A percentile compares a stretch with the other conserved stretches of the same genome.
Conservation (phyloP, 306 rosid species). For the Clitoria ternatea region DNA sequence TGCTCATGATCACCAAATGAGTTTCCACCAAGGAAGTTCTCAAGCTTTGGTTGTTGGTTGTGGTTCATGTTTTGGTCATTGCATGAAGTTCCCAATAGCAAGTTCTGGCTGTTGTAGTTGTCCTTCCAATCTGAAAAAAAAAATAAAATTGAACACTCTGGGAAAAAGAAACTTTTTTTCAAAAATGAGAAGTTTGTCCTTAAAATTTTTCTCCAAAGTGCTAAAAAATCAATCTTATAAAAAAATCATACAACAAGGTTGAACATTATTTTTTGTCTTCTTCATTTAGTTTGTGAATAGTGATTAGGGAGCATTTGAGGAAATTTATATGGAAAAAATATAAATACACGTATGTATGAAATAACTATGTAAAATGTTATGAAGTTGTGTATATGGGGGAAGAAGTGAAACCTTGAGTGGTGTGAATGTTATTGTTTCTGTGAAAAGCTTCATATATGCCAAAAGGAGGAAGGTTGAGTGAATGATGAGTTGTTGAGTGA, state of each 20-base stretch:
- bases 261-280: not conserved
- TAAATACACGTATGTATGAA: no score
- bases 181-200: not conserved
- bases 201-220: not conserved
- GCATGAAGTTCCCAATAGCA: constrained; percentile 44
- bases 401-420: constrained; percentile 26
- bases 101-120: constrained; percentile 42
- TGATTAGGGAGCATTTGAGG: not conserved
- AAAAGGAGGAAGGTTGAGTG: constrained; percentile 62
- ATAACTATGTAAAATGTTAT: no score
- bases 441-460: constrained; percentile 53
- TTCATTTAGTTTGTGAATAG: not conserved
- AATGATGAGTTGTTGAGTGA: constrained; percentile 35
- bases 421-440: constrained; percentile 25
- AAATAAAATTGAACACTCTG: no score
- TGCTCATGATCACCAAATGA: constrained; percentile 51
- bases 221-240: not conserved
- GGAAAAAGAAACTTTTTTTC: not conserved
- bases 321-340: not conserved
- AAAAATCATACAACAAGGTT: not conserved
- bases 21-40: constrained; percentile 81
- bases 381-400: no score
- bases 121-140: constrained; percentile 61
- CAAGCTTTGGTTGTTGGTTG: constrained; percentile 66
- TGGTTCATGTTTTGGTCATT: constrained; percentile 42